Percentiles rank a stretch among this genome's conserved stretches.
Evolutionary conservation across 2,329 filamentous ascomycete genomes (phyloP).

Genomic region (Arthrinium puccinioides): DNA sequence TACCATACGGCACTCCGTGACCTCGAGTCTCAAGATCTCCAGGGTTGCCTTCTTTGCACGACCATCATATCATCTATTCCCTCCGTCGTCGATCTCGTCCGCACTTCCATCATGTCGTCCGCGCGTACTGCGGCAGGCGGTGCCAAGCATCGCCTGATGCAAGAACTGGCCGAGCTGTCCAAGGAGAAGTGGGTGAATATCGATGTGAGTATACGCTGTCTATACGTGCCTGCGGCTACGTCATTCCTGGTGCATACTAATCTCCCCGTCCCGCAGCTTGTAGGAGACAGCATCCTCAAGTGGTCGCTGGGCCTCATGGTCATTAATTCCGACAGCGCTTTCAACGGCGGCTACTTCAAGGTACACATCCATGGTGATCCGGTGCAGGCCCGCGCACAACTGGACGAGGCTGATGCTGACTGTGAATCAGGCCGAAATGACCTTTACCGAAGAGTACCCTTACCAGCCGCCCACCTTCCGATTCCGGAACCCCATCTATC

Average conservation of each 20-base stretch:
- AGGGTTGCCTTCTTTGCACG: too few species aligned
- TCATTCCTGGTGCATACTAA: background rate
- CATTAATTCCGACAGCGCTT: slow-evolving; percentile 84
- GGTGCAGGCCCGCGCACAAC: too few species aligned
- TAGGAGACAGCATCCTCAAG: slow-evolving; percentile 75
- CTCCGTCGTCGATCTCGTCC: too few species aligned
- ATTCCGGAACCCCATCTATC: slow-evolving; percentile 71
- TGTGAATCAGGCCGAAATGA: slow-evolving; percentile 76
- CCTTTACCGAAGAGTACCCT: slow-evolving; percentile 82
- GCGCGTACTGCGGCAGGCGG: too few species aligned
- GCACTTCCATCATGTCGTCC: too few species aligned
- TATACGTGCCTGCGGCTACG: background rate
- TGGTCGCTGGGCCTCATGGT: slow-evolving; percentile 90
- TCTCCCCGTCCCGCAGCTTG: slow-evolving; percentile 41
- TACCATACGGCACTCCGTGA: too few species aligned
- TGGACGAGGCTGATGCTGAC: too few species aligned
- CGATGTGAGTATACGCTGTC: slow-evolving; percentile 47
- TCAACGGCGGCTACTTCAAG: slow-evolving; percentile 89
- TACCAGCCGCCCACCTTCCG: slow-evolving; percentile 84
- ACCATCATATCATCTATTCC: too few species aligned
- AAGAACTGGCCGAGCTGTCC: slow-evolving; percentile 71
- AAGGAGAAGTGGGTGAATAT: slow-evolving; percentile 95
- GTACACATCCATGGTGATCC: too few species aligned
- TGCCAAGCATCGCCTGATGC: slow-evolving; percentile 79
- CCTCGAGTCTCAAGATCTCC: too few species aligned